Base-by-base conservation (phyloP, 306 rosid species). In the Astragalus glycyphyllos region DNA sequence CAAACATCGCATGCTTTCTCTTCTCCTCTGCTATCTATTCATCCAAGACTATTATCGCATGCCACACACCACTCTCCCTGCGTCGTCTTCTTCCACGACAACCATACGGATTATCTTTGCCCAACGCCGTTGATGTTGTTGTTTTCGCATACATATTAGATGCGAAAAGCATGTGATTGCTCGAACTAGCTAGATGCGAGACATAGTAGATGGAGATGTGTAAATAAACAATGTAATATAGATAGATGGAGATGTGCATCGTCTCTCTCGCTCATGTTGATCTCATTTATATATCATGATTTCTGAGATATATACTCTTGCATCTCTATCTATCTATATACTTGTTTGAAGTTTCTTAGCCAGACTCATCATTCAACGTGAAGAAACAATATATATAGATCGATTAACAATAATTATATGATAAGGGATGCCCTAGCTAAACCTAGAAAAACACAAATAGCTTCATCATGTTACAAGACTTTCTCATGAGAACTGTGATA, bases 351-450 rank as follows among this genome's bases (percentile, higher is more conserved):
- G 23, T 59, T 58, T 45, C 61, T 29, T 13, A 35, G 7, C 29
- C 7, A 50, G 14, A 37, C 15, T 15, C 38, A 47, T 16, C 20
- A 47, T 14, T 38, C 16, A 26, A 11, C n/a, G 6, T 20, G 23
- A 64, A 44, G 12, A 41, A 46, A 42, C 11, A 10, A 40, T 6
- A 7, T 38, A 38, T 40, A 9, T 10, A 26, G 31, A 26, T 2
- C 3, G 31, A 26, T 26, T 26, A 26, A 26, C 31, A 0, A 26
- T 26, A 26, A 26, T 26, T 26, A 26, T 26, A 26, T 26, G 31
- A 13, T 46, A 14, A 26, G 55, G 55, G 62, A 69, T 69, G 69
- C 81, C 81, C 81, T 77, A 77, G 75, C 66, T 65, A 44, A 41
- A 47, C 69, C 79, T 64, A 48, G 57, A 5, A 58, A 71, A 32